These are phyloP conservation scores for Abelmoschus esculentus DNA, from an alignment of 345 rosid genomes.

Conservation along the genomic window DNA sequence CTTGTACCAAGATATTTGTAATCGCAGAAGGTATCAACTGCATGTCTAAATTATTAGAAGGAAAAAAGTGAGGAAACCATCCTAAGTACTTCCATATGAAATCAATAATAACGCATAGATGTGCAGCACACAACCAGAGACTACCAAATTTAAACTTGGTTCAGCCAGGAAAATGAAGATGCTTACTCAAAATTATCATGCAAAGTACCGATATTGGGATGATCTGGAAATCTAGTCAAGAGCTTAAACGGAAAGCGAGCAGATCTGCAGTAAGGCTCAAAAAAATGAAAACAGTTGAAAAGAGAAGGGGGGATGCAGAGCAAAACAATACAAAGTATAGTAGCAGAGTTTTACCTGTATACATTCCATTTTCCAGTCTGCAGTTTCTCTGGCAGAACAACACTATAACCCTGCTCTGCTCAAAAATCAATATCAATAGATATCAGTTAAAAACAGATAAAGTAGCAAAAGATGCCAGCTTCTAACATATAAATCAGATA, in stretches of 20 bases:
- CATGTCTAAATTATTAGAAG: no score
- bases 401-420: conserved; percentile 86
- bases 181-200: conserved; percentile 91
- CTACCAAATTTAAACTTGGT: no score
- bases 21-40: no score
- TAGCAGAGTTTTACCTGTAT: conserved; percentile 43
- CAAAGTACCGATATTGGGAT: conserved; percentile 84
- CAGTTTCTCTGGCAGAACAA: conserved; percentile 91
- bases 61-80: no score
- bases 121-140: no score
- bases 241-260: conserved; percentile 68
- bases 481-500: not conserved
- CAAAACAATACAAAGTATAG: not conserved
- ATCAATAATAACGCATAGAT: no score
- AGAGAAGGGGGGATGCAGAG: not conserved
- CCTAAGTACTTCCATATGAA: no score
- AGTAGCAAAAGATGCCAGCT: not conserved
- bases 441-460: not conserved
- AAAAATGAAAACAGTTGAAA: not conserved
- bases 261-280: conserved; percentile 44
- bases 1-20: no score
- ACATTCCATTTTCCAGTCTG: conserved; percentile 92
- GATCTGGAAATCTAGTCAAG: conserved; percentile 63
- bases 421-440: not conserved
- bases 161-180: no score